Percentiles rank a stretch among this genome's conserved stretches.
Conservation (phyloP, 179 eudicot species). For the Amaranthus tricolor region DNA sequence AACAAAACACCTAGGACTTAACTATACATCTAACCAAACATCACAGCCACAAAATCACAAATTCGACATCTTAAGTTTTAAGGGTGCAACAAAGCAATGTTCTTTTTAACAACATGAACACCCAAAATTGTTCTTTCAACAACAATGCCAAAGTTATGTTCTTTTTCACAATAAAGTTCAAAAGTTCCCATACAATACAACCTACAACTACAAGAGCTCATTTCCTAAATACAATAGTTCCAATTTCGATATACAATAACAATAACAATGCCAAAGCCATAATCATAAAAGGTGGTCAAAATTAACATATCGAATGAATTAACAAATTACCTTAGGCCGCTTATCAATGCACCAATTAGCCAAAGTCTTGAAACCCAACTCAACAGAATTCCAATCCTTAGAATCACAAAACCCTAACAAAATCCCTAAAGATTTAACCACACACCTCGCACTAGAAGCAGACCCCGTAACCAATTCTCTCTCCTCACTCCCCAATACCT, state of each 20-base stretch:
- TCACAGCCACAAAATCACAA: not conserved
- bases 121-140: no score
- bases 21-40: not conserved
- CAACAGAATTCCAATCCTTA: conserved; percentile 52
- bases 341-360: conserved; percentile 61
- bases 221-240: no score
- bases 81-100: no score
- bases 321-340: conserved; percentile 68
- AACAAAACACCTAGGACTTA: not conserved
- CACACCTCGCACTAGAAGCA: conserved; percentile 56
- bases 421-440: conserved; percentile 85
- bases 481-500: conserved; percentile 37
- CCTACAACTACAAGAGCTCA: no score
- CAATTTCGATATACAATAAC: no score
- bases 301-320: not conserved
- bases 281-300: no score
- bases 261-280: no score
- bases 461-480: conserved; percentile 27
- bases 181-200: no score
- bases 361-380: conserved; percentile 47
- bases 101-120: no score
- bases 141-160: no score
- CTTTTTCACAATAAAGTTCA: no score
- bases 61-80: not conserved
- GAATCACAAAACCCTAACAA: conserved; percentile 66